Conservation (phyloP, 192 early-diverging fungal genomes). For the Backusella psychrophila region DNA sequence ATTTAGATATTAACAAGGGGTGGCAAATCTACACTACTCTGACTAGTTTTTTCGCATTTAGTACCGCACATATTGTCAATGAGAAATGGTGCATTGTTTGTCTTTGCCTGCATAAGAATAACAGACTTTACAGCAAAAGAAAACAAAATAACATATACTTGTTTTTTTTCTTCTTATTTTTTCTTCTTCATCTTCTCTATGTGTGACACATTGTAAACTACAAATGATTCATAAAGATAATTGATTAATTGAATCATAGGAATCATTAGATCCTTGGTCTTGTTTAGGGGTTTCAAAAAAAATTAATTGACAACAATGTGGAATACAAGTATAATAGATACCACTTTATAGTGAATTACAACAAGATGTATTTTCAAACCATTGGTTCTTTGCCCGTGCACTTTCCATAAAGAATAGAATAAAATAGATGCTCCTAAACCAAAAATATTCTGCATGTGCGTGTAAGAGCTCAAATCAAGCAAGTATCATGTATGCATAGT, state of each 20-base stretch:
- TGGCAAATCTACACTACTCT: neutral
- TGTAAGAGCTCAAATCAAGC: constrained; percentile 1
- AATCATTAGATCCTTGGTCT: neutral
- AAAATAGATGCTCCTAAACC: constrained; percentile 2
- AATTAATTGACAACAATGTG: neutral
- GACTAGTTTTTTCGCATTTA: neutral
- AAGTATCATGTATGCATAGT: constrained; percentile 8
- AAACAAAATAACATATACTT: neutral
- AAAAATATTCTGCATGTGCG: constrained; percentile 4
- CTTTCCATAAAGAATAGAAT: constrained; percentile 3
- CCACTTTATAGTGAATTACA: neutral
- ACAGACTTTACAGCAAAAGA: neutral
- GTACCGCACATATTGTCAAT: neutral
- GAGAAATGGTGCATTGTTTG: neutral
- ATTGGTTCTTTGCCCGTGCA: neutral
- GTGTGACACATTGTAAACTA: neutral
- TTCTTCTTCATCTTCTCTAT: neutral
- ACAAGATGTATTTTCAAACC: neutral
- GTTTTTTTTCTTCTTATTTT: neutral
- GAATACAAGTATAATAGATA: neutral
- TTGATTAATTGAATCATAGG: neutral
- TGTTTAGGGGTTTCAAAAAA: neutral
- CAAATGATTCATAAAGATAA: neutral
- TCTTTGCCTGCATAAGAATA: constrained; percentile 1
- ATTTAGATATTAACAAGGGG: constrained; percentile 9